Base-by-base conservation (phyloP, 1,284 basidiomycete species). In the Stereum hirsutum region DNA sequence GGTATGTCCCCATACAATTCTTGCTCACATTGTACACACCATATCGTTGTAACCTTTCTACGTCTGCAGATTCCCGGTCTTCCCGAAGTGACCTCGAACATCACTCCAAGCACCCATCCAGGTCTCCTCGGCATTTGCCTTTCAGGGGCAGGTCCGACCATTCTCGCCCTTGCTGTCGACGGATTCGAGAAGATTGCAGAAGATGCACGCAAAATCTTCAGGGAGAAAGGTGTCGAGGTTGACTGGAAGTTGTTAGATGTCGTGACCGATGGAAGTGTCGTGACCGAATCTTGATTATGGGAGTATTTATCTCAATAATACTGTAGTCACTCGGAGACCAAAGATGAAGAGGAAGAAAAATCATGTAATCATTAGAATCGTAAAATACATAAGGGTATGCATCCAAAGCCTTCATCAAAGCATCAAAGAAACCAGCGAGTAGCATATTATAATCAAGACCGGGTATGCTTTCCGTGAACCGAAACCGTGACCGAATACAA, bases 51-150 rank as follows among this genome's bases (percentile, higher is more conserved):
- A n/a, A n/a, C n/a, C n/a, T n/a, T n/a, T n/a, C n/a, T n/a, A n/a
- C n/a, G n/a, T n/a, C n/a, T n/a, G n/a, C n/a, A n/a, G 90, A 97
- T 99, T 47, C 96, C 96, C 33, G 96, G 95, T 25, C 74, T 97
- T 12, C 87, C 90, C 10, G 84, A 89, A 57, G 90, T 97, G 37
- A 89, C 95, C 11, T 84, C 87, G 23, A 74, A 75, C 14, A 85
- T 99, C 44, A 96, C 92, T 0, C 94, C 94, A 5, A 57, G 73
- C 12, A 83, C 87, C 1, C 94, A 99, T 63, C 89, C 91, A 0
- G 96, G 96, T 10, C 70, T 99, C 3, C 73, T 99, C 15, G 96
- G 96, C 5, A 98, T 99, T 50, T 99, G 96, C 60, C 78, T 99
- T 24, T 98, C 94, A 1, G 96, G 96, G 6, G 96, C 96, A 1